phyloP scores from a whole-genome alignment of 768 basidiomycete genomes.

The Xerocomellus dryophilus region DNA sequence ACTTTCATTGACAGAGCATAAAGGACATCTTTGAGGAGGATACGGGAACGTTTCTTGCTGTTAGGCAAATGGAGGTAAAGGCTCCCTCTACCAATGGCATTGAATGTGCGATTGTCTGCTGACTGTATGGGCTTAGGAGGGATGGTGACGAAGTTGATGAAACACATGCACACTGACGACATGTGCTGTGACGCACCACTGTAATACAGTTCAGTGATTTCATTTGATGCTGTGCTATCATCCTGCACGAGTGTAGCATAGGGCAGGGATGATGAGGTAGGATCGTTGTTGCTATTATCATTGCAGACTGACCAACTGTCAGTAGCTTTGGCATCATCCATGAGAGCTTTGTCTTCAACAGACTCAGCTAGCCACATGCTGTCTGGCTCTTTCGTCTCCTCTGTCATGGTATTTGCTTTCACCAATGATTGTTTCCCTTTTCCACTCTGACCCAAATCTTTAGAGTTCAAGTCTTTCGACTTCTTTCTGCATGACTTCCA shows the following conservation, averaged over 20 bases:
- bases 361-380: too few relatives aligned
- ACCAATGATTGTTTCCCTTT: background rate
- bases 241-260: too few relatives aligned
- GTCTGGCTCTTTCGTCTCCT: too few relatives aligned
- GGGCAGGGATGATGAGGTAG: too few relatives aligned
- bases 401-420: background rate
- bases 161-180: background rate
- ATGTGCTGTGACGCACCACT: background rate
- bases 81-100: background rate
- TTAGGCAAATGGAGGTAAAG: background rate
- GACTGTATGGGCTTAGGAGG: background rate
- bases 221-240: too few relatives aligned
- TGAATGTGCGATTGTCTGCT: constrained; percentile 1
- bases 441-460: background rate
- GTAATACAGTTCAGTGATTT: too few relatives aligned
- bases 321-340: too few relatives aligned
- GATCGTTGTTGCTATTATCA: too few relatives aligned
- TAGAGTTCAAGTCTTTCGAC: background rate
- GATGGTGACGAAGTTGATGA: background rate
- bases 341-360: too few relatives aligned
- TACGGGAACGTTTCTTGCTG: background rate
- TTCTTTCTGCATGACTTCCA: background rate
- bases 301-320: too few relatives aligned
- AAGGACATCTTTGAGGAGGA: background rate
- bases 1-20: constrained; percentile 1